Evolutionary conservation across 176 grass and related monocot genomes (phyloP), one percentile per base, ranked within the genome.

Genomic region (Hyparrhenia diplandra): DNA sequence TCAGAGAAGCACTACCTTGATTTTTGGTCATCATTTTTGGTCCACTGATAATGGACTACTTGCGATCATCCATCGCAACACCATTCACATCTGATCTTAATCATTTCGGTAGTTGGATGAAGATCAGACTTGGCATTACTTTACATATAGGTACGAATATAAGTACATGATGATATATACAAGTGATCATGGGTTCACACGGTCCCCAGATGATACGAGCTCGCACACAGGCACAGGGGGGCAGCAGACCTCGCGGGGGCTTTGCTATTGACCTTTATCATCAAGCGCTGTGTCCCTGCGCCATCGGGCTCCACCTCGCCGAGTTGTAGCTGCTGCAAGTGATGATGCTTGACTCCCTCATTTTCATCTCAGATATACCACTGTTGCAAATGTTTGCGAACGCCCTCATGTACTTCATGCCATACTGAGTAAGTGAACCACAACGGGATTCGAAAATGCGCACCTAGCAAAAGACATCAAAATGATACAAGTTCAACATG

Each of bases 311-410:
- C 95, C 90, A 92, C 69, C 40, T 93, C n/a, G 40, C 81, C 30
- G 35, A 76, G 54, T 75, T 80, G 63, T 91, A 89, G 34, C 88
- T 64, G 67, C 67, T 14, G 59, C 92, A 99, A 37, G 85, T 76
- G 45, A 31, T 82, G 77, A 41, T 59, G 76, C 87, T 83, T 16
- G 88, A 86, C 51, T 79, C 88, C 74, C 69, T 63, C 92, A 98
- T 95, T 67, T 71, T 57, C 28, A 85, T 29, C 77, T 47, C 82
- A 0, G 86, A 86, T 51, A 91, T 64, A 60, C 84, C 75, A n/a
- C 60, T 73, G 81, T 95, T 93, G 88, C 95, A 95, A 28, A 98
- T 82, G 77, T 98, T 95, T 43, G 95, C 92, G 64, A 95, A 93
- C 63, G 88, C 88, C 21, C 95, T 76, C 86, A 91, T 98, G 73